Evolutionary conservation across 2,329 filamentous ascomycete species (phyloP), one percentile per base, ranked within the genome.

Genomic region (Epichloe festucae): DNA sequence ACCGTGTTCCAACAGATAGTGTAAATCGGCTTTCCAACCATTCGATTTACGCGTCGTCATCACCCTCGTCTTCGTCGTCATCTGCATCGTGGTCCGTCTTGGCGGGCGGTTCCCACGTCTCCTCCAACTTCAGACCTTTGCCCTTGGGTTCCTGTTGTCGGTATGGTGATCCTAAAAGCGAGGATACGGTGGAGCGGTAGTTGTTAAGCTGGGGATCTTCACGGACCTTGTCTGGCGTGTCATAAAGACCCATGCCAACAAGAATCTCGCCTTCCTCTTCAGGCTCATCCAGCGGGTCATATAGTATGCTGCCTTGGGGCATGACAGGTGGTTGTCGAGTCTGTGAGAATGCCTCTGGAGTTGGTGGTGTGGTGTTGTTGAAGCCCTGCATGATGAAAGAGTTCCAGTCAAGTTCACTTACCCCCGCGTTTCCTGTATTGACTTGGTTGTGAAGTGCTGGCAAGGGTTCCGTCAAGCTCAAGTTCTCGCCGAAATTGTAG

Each of bases 221-320:
- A 7, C 73, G 66, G 42, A 66, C 59, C 60, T 78, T 77, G 51
- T 82, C 83, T 0, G 85, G 85, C 4, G 78, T 71, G 60, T 89
- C 87, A 65, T 93, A 93, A 0, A 93, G 76, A 0, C 87, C 87
- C 77, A 93, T 84, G 19, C 87, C 87, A n/a, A 89, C 76, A 2
- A 91, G 74, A 54, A 89, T 84, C 60, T 89, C 85, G 39, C 81
- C 84, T 45, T 79, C 79, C 31, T 80, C 79, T 46, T 78, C 72
- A 11, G 69, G 62, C 40, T 79, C 73, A 35, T 76, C 73, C 23
- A 79, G 65, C 5, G 74, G 58, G 51, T 75, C 69, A 54, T 74
- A 78, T 11, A 71, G 65, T 48, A 75, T 72, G 5, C 67, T 63
- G 52, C 78, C 76, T 46, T 81, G 75, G 11, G 74, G 65, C 35